phyloP scores from a whole-genome alignment of 2,329 filamentous ascomycete species.

The Sarocladiaceae sp. region DNA sequence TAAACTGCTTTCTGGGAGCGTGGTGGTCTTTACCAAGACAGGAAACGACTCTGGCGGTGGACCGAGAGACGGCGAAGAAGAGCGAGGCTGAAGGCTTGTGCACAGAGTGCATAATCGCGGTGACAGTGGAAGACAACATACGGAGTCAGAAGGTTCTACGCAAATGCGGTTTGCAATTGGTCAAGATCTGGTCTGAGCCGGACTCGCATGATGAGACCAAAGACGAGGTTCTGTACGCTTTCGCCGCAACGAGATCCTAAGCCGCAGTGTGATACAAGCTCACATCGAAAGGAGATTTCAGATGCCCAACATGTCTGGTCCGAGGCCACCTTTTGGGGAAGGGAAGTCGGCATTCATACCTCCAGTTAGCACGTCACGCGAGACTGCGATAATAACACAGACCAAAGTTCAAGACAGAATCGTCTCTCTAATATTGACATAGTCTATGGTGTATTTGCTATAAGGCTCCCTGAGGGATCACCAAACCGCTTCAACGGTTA shows the following conservation, averaged over 20 bases:
- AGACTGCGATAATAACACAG: too few species aligned
- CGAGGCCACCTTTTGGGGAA: too few species aligned
- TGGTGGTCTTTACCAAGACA: slow-evolving; percentile 45
- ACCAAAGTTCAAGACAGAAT: too few species aligned
- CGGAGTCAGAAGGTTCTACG: slow-evolving; percentile 49
- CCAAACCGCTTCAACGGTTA: too few species aligned
- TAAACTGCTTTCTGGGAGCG: slow-evolving; percentile 36
- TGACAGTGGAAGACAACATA: slow-evolving; percentile 42
- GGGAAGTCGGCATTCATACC: too few species aligned
- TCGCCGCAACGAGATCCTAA: slow-evolving; percentile 15
- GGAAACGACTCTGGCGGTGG: slow-evolving; percentile 37
- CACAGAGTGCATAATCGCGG: slow-evolving; percentile 37
- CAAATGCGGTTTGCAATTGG: slow-evolving; percentile 48
- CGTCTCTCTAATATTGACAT: too few species aligned
- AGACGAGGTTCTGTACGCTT: slow-evolving; percentile 20
- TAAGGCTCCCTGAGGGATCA: too few species aligned
- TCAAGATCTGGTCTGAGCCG: slow-evolving; percentile 31
- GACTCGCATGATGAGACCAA: slow-evolving; percentile 16
- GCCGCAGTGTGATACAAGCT: too few species aligned
- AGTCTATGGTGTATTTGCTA: too few species aligned
- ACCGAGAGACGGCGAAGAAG: slow-evolving; percentile 26
- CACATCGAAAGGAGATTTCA: too few species aligned
- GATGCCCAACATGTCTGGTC: too few species aligned
- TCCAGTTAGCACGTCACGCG: too few species aligned
- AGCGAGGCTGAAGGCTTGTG: slow-evolving; percentile 20